phyloP scores from a whole-genome alignment of 2,329 filamentous ascomycete species.

The Beauveria sp. region DNA sequence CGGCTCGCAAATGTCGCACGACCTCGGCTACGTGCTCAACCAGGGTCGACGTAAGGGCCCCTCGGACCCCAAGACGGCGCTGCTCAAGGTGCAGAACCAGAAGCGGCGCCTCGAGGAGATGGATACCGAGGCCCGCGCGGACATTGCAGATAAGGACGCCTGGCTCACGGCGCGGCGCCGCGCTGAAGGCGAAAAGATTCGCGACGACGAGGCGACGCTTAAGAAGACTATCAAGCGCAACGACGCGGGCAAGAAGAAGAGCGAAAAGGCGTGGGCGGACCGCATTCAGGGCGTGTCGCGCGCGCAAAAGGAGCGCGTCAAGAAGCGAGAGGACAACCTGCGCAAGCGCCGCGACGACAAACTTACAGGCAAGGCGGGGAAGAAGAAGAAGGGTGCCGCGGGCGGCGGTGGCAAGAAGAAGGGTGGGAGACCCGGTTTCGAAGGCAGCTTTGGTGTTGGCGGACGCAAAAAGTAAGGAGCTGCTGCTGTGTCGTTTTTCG shows the following conservation, averaged over 20 bases:
- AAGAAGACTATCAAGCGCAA: slow-evolving; percentile 96
- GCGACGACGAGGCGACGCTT: slow-evolving; percentile 75
- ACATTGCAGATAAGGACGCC: slow-evolving; percentile 86
- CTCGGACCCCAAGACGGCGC: slow-evolving; percentile 74
- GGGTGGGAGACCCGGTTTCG: slow-evolving; percentile 57
- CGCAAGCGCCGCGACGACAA: slow-evolving; percentile 69
- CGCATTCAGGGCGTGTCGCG: slow-evolving; percentile 65
- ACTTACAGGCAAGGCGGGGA: slow-evolving; percentile 47
- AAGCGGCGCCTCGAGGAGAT: slow-evolving; percentile 69
- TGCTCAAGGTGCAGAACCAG: slow-evolving; percentile 82
- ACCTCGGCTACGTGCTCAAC: slow-evolving; percentile 51
- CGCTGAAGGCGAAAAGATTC: slow-evolving; percentile 81
- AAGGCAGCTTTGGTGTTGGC: slow-evolving; percentile 56
- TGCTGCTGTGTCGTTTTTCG: background rate
- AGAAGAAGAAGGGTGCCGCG: slow-evolving; percentile 42
- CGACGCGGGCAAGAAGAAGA: slow-evolving; percentile 83
- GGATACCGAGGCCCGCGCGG: slow-evolving; percentile 71
- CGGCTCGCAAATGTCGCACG: slow-evolving; percentile 70
- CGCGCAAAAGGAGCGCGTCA: slow-evolving; percentile 69
- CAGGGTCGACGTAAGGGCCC: slow-evolving; percentile 67
- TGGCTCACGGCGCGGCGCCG: slow-evolving; percentile 89
- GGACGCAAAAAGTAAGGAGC: slow-evolving; percentile 32
- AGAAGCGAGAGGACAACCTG: slow-evolving; percentile 75
- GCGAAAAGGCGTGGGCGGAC: slow-evolving; percentile 79
- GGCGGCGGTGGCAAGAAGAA: slow-evolving; percentile 32